Evolutionary conservation across 2,329 filamentous ascomycete species (phyloP).

Genomic region (Colletotrichum tanaceti): DNA sequence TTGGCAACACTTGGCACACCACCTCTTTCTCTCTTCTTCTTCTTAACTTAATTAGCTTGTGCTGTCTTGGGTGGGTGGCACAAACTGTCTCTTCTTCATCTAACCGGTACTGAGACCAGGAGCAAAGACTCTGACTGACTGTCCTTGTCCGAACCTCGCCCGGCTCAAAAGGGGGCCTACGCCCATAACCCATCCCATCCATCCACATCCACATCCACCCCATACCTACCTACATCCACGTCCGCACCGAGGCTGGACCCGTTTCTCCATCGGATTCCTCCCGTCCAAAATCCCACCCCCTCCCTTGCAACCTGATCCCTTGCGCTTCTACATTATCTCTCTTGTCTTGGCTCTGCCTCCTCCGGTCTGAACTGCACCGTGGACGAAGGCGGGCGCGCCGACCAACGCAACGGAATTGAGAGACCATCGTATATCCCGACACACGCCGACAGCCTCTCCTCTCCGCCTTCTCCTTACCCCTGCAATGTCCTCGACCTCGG

Average conservation of each 20-base stretch:
- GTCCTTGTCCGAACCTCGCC: slow-evolving; percentile 2
- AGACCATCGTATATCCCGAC: not conserved
- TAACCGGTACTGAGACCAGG: slow-evolving; percentile 30
- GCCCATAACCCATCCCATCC: not conserved
- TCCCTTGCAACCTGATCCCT: slow-evolving; percentile 1
- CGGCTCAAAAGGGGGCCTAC: slow-evolving; percentile 25
- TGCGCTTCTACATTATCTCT: not conserved
- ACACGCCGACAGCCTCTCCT: not conserved
- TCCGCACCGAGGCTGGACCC: slow-evolving; percentile 24
- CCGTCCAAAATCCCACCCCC: slow-evolving; percentile 1
- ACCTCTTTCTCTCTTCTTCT: slow-evolving; percentile 29
- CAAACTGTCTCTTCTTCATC: slow-evolving; percentile 33
- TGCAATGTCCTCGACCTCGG: slow-evolving; percentile 27
- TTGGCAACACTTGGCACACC: too few relatives aligned
- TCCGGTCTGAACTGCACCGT: not conserved
- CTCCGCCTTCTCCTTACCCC: slow-evolving; percentile 2
- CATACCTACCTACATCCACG: not conserved
- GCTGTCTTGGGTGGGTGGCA: slow-evolving; percentile 12
- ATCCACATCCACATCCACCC: too few relatives aligned
- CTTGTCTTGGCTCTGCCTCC: slow-evolving; percentile 1
- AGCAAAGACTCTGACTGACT: slow-evolving; percentile 30
- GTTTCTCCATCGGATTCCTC: slow-evolving; percentile 33
- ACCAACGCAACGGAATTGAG: slow-evolving; percentile 31
- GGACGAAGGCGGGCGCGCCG: slow-evolving; percentile 15
- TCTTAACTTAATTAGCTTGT: slow-evolving; percentile 9